A percentile compares a stretch with the other conserved stretches of the same genome.
Evolutionary conservation across 1,284 basidiomycete genomes (phyloP).

Genomic region (Apiotrichum montevideense): DNA sequence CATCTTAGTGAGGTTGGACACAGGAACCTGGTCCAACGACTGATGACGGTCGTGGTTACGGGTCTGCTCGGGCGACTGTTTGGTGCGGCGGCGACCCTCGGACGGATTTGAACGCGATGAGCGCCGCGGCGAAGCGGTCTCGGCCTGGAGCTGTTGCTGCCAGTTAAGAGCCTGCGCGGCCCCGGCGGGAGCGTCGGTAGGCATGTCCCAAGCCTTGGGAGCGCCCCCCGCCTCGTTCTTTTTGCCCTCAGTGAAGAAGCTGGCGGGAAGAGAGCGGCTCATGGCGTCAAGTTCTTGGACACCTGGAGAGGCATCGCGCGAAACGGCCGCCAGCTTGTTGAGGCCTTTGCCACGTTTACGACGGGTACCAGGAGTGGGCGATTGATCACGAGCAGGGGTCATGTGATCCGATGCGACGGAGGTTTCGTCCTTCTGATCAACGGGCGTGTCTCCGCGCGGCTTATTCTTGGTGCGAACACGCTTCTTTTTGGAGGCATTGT

Average conservation of each 20-base stretch:
- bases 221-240: not conserved
- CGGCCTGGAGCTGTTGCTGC: slow-evolving; percentile 36
- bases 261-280: slow-evolving; percentile 11
- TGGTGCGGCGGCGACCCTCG: slow-evolving; percentile 13
- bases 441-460: not conserved
- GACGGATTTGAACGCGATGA: slow-evolving; percentile 5
- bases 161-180: slow-evolving; percentile 33
- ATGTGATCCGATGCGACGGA: no score
- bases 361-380: not conserved
- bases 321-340: slow-evolving; percentile 2
- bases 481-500: slow-evolving; percentile 4
- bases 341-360: slow-evolving; percentile 2
- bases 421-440: not conserved
- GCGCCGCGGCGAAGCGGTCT: slow-evolving; percentile 8
- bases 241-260: slow-evolving; percentile 11
- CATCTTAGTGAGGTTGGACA: slow-evolving; percentile 8
- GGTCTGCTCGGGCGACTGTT: slow-evolving; percentile 7
- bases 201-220: slow-evolving; percentile 37
- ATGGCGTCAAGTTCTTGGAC: slow-evolving; percentile 5
- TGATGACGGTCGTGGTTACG: slow-evolving; percentile 19
- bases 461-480: slow-evolving; percentile 6
- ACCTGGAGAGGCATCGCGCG: not conserved
- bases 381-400: not conserved
- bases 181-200: slow-evolving; percentile 15
- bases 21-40: slow-evolving; percentile 24